Conservation (phyloP, 202 grass and related monocot genomes). For the Carex arenaria region DNA sequence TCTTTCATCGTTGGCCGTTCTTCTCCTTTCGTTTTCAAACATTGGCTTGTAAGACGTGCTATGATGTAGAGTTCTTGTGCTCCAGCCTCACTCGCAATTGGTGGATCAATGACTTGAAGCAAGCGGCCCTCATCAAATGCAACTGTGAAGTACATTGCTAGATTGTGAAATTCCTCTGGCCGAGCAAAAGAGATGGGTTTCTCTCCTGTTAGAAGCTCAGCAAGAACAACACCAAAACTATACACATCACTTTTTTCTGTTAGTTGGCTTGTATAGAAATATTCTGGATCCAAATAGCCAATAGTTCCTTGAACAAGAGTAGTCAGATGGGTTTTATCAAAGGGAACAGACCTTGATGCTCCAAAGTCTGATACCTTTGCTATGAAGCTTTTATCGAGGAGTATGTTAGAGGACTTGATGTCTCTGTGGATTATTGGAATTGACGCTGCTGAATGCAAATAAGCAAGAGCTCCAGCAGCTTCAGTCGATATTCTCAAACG, state of each 20-base stretch:
- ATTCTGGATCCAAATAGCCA: constrained; percentile 81
- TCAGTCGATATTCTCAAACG: constrained; percentile 27
- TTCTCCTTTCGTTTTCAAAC: constrained; percentile 48
- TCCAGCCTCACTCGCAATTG: constrained; percentile 36
- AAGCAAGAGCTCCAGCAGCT: constrained; percentile 24
- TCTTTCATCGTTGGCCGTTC: constrained; percentile 41
- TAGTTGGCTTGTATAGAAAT: constrained; percentile 66
- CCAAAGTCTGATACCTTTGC: constrained; percentile 37
- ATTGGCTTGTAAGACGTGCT: constrained; percentile 43
- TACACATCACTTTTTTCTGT: constrained; percentile 86
- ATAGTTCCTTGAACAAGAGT: constrained; percentile 32
- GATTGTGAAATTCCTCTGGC: constrained; percentile 46
- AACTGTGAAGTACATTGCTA: constrained; percentile 50
- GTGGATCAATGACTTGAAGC: constrained; percentile 33
- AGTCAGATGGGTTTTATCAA: constrained; percentile 21
- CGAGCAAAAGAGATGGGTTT: constrained; percentile 39
- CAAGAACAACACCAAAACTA: constrained; percentile 33
- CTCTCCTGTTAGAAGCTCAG: constrained; percentile 17
- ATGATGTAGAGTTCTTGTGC: constrained; percentile 30
- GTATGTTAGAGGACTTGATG: constrained; percentile 33
- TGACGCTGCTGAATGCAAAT: constrained; percentile 26
- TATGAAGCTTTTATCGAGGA: constrained; percentile 18
- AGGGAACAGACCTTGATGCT: constrained; percentile 31
- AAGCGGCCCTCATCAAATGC: constrained; percentile 33
- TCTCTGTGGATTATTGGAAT: constrained; percentile 36